Percentiles rank a stretch among this genome's conserved stretches.
phyloP scores from a whole-genome alignment of 495 filamentous ascomycete genomes.

The Lepraria neglecta region DNA sequence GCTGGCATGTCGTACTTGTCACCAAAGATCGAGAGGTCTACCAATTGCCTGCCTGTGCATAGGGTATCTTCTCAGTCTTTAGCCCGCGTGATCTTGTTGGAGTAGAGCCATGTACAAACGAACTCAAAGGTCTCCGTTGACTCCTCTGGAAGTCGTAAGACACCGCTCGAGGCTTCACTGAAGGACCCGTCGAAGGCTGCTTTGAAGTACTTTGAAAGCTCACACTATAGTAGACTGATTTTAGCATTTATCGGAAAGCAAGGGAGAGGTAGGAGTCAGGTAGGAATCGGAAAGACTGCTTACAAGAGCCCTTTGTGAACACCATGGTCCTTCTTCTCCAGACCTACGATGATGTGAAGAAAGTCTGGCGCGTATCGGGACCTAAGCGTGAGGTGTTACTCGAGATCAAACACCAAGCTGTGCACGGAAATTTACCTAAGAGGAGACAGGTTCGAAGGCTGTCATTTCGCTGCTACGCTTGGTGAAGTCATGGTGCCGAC shows the following conservation, averaged over 20 bases:
- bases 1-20: background rate
- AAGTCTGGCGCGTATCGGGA: background rate
- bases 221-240: background rate
- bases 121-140: slow-evolving; percentile 30
- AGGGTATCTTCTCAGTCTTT: background rate
- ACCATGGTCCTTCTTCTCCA: slow-evolving; percentile 10
- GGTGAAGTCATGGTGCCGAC: too few relatives aligned
- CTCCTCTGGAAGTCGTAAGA: slow-evolving; percentile 31
- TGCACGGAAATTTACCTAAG: too few relatives aligned
- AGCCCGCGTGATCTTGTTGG: background rate
- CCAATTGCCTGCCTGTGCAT: background rate
- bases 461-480: too few relatives aligned
- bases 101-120: slow-evolving; percentile 16
- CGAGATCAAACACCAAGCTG: background rate
- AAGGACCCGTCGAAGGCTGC: slow-evolving; percentile 14
- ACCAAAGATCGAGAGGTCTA: background rate
- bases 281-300: too few relatives aligned
- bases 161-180: slow-evolving; percentile 5
- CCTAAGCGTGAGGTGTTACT: background rate
- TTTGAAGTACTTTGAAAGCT: slow-evolving; percentile 18
- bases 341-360: slow-evolving; percentile 1
- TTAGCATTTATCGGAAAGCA: too few relatives aligned
- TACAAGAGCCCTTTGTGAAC: slow-evolving; percentile 17
- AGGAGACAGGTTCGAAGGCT: too few relatives aligned
- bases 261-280: too few relatives aligned